These are phyloP conservation scores for Clavispora fructus DNA, from an alignment of 805 yeast species.

Conservation along the genomic window DNA sequence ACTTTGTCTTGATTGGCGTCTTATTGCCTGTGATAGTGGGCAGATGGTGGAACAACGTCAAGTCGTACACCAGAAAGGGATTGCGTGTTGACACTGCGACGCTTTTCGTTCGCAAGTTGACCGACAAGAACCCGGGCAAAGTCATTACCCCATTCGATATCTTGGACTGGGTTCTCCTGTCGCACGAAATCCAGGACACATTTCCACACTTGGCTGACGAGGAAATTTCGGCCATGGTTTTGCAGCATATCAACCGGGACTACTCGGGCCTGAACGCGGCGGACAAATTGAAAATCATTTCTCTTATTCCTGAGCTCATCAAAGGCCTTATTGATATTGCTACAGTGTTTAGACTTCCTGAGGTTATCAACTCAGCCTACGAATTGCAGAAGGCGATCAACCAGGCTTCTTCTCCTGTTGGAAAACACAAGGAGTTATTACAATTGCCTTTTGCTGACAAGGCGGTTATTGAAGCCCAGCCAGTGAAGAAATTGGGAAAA, in stretches of 20 bases:
- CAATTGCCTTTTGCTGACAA: slow-evolving; percentile 75
- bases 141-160: slow-evolving; percentile 55
- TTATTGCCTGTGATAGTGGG: slow-evolving; percentile 78
- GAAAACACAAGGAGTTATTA: slow-evolving; percentile 56
- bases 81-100: slow-evolving; percentile 82
- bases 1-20: slow-evolving; percentile 69
- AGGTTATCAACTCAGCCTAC: slow-evolving; percentile 52
- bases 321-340: slow-evolving; percentile 78
- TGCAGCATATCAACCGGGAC: slow-evolving; percentile 55
- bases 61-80: slow-evolving; percentile 75
- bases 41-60: slow-evolving; percentile 85
- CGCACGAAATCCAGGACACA: slow-evolving; percentile 56
- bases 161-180: slow-evolving; percentile 52
- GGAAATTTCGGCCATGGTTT: slow-evolving; percentile 47
- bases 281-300: slow-evolving; percentile 51
- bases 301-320: slow-evolving; percentile 61
- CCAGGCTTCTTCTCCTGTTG: slow-evolving; percentile 64
- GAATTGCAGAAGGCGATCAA: slow-evolving; percentile 66
- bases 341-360: slow-evolving; percentile 68
- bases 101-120: slow-evolving; percentile 60
- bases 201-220: slow-evolving; percentile 39
- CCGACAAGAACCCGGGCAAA: slow-evolving; percentile 71
- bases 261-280: slow-evolving; percentile 20
- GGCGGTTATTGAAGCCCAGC: slow-evolving; percentile 36
- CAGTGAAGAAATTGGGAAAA: slow-evolving; percentile 64